Evolutionary conservation across 2,329 filamentous ascomycete species (phyloP), one percentile per base, ranked within the genome.

Genomic region (Verticillium klebahnii): DNA sequence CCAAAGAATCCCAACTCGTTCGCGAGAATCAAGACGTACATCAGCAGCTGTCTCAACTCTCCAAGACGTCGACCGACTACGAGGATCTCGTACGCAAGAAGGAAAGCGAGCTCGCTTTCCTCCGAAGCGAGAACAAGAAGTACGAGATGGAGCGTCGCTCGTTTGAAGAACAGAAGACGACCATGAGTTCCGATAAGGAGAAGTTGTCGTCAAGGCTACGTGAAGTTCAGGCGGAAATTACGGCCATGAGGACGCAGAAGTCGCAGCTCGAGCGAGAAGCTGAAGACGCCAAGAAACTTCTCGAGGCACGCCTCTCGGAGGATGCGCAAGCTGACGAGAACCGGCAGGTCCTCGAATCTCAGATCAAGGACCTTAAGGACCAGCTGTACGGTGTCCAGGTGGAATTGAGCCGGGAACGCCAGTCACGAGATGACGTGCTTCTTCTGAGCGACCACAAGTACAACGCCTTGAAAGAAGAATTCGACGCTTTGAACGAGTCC

Each of bases 61-160:
- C 95, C 0, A 88, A 92, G 57, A 97, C 94, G 0, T 97, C 94
- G 0, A 96, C 93, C 0, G 92, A 93, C 71, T 98, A 97, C 67
- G 95, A 99, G 75, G 94, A 98, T 69, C 85, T 98, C 54, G 90
- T 99, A 29, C 86, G 93, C 29, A 89, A 91, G 63, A 99, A 98
- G 73, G 95, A 99, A 72, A 97, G 93, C 73, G 96, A 99, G 71
- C 80, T 99, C 23, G 85, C 89, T 0, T 83, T 98, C 56, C 82
- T 98, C 37, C 92, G 93, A 68, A 87, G 88, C 12, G 95, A 99
- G 72, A 86, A 93, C 65, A 91, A 90, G 72, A 92, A 89, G 66
- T 89, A 90, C 67, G 91, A 97, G 72, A 86, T 88, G 59, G 93
- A 97, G 69, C 90, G 89, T 34, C 88, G 87, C 64, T 83, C 82